Base-by-base conservation (phyloP, 495 filamentous ascomycete genomes). In the Ascobolus immersus region DNA sequence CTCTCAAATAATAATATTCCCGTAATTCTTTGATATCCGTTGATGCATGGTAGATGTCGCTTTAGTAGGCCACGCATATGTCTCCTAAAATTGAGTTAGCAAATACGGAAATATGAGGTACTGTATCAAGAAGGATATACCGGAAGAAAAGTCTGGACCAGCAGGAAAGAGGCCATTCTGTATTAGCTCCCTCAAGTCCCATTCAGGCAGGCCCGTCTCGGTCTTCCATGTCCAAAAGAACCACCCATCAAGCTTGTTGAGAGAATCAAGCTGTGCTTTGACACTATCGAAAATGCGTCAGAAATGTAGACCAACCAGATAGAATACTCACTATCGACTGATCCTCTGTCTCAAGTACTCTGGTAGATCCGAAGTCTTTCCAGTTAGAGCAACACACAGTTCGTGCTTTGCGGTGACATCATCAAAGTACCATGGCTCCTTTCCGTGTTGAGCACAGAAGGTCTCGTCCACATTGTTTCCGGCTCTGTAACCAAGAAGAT, bases 201-300 rank as follows among this genome's bases (percentile, higher is more conserved):
- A 92, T 52, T 82, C 78, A 0, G 81, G 81, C 18, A 78, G 66
- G 24, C 63, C 71, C 18, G 51, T 55, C 42, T 89, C 76, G n/a
- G 69, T 78, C 56, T 79, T 82, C 67, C 76, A 80, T 4, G 68
- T 69, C 76, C 76, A 82, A 54, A 74, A 80, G 36, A 82, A 54
- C 76, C 76, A 82, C 11, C 76, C 76, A 0, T 46, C 54, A 13
- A 60, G 62, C 44, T 59, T 56, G 55, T 80, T 74, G 42, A 63
- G 80, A 5, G 73, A 71, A 45, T 76, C 71, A 9, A 81, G 56
- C 47, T 81, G 75, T 4, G 67, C 72, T 43, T 77, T 71, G 35
- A 78, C 69, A 45, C 44, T 47, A n/a, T 35, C 24, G 10, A 13
- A 5, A 23, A 17, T 9, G 8, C 18, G 26, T 43, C 32, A 43